Base-by-base conservation (phyloP, 2,329 filamentous ascomycete genomes). In the Exophiala sideris region DNA sequence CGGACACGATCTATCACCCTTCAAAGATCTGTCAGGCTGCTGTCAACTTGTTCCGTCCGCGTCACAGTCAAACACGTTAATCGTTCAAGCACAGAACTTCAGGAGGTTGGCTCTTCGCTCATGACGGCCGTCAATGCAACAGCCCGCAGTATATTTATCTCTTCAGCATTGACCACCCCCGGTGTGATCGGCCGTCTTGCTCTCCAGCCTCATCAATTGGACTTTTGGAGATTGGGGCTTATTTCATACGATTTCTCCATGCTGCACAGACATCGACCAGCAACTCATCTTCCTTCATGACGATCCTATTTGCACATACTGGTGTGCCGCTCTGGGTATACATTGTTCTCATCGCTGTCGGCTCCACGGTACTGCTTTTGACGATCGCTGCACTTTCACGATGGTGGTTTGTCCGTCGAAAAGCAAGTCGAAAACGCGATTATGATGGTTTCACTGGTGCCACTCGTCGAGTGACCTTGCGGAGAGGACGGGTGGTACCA, bases 401-500 rank as follows among this genome's bases (percentile, higher is more conserved):
- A 59, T 59, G 56, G 38, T 56, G 50, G 44, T 14, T 50, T 20
- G 14, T 44, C 24, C 59, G 57, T n/a, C 56, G 60, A 35, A 49
- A 50, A 34, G 45, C 50, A 14, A 45, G 45, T 14, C 41, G 32
- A 21, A 40, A 44, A 20, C 47, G 47, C 21, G 54, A 58, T 16
- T 44, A 50, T 45, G 57, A 59, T 32, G 51, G 50, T 33, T 49
- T 61, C 29, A 61, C 59, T 11, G 51, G 57, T 32, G 56, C 62
- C 20, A 60, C 59, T 36, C 56, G 62, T n/a, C 54, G 53, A 33
- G 54, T 64, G n/a, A 62, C 62, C 3, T 49, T 64, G 24, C 54
- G 61, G 34, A 56, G 62, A 42, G 62, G 62, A 14, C 50, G 61
- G 39, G 45, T 64, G 24, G 62, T 64, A 10, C 61, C 60, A 9